Percentiles rank a stretch among this genome's conserved stretches.
These are phyloP conservation scores for Seminavis robusta DNA, from an alignment of 108 stramenopile species.

Conservation along the genomic window DNA sequence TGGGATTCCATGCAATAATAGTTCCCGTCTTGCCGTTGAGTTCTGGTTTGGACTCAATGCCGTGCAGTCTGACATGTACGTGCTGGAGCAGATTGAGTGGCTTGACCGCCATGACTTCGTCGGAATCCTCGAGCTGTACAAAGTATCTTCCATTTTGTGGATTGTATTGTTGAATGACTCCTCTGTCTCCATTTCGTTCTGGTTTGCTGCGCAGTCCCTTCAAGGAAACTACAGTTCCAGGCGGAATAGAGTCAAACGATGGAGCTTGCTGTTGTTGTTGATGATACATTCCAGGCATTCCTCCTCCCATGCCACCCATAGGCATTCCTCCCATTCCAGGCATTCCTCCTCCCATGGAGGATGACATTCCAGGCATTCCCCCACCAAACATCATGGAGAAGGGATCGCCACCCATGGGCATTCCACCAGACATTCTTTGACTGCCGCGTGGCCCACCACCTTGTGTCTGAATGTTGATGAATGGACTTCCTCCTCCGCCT, in stretches of 20 bases:
- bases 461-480: constrained; percentile 32
- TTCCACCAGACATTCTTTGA: constrained; percentile 8
- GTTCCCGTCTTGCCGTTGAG: constrained; percentile 77
- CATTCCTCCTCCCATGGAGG: constrained; percentile 14
- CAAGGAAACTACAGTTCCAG: constrained; percentile 77
- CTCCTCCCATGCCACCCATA: constrained; percentile 28
- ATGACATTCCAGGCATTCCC: constrained; percentile 37
- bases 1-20: constrained; percentile 72
- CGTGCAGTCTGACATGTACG: constrained; percentile 75
- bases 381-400: constrained; percentile 37
- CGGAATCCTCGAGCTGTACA: constrained; percentile 76
- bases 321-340: constrained; percentile 42
- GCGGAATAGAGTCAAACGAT: constrained; percentile 75
- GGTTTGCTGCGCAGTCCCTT: constrained; percentile 67
- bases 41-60: constrained; percentile 72
- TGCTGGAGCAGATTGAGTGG: constrained; percentile 79
- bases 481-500: constrained; percentile 37
- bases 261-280: constrained; percentile 31
- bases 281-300: constrained; percentile 10
- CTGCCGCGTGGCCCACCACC: constrained; percentile 28
- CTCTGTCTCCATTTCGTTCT: constrained; percentile 80
- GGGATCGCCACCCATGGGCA: constrained; percentile 23
- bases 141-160: constrained; percentile 62
- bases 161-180: constrained; percentile 65
- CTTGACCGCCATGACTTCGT: constrained; percentile 78